Conservation (phyloP, 345 rosid species). For the Corchorus olitorius region DNA sequence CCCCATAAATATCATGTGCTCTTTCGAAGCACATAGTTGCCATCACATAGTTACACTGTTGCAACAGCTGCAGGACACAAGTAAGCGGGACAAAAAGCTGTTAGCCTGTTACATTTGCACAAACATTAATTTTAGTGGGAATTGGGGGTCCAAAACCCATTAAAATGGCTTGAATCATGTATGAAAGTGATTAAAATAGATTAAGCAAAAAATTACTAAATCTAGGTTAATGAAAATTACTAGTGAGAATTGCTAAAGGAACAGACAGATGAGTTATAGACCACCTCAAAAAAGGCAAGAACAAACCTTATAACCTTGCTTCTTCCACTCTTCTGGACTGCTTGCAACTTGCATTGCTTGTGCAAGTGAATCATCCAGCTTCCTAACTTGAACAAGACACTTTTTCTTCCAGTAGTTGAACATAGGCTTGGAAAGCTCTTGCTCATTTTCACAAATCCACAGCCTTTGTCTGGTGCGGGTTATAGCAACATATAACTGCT, state of each 20-base stretch:
- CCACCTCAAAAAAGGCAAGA: background rate
- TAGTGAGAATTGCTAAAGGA: background rate
- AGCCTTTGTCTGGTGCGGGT: conserved; percentile 58
- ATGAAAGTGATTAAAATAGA: background rate
- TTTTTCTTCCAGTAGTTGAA: conserved; percentile 41
- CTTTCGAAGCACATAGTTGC: conserved; percentile 53
- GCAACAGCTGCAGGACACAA: conserved; percentile 42
- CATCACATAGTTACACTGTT: conserved; percentile 44
- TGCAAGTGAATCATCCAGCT: conserved; percentile 40
- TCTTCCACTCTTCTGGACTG: conserved; percentile 53
- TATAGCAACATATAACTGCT: conserved; percentile 55
- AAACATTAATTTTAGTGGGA: background rate
- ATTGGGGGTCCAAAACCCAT: background rate
- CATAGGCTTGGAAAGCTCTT: conserved; percentile 42
- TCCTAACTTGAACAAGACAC: conserved; percentile 36
- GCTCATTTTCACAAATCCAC: conserved; percentile 50
- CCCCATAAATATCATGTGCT: conserved; percentile 44
- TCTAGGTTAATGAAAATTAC: background rate
- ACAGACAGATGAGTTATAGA: background rate
- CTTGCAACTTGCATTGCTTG: conserved; percentile 47
- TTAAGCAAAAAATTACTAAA: background rate
- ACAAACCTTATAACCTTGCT: conserved; percentile 45
- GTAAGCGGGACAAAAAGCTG: background rate
- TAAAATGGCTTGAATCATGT: background rate
- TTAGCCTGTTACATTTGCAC: background rate